Base-by-base conservation (phyloP, 768 basidiomycete species). In the Mycena galopus region DNA sequence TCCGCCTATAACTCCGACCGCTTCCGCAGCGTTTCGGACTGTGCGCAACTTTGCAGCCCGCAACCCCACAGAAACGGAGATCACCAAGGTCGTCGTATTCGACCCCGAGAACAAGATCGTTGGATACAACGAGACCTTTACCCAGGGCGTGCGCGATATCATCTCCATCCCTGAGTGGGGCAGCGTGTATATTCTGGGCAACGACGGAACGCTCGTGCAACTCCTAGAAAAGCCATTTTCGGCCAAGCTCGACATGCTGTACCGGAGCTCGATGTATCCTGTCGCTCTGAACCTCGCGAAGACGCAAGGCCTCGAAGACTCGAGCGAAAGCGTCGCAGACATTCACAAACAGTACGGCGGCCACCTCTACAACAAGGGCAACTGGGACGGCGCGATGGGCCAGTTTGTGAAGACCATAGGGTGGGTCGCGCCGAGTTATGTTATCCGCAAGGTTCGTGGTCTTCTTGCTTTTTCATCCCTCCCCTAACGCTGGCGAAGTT, bases 381-480 rank as follows among this genome's bases (percentile, higher is more conserved):
- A 98, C 77, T 97, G 93, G 76, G 98, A 99, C 71, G 93, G 91
- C 7, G 93, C 97, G 0, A 97, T 98, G 94, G 88, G 90, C 39
- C 96, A 98, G 79, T 99, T 94, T 79, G 84, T 98, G 32, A 89
- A 94, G 78, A 99, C 98, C 0, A 92, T 99, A 23, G 95, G 97
- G 0, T 86, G 91, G 57, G 84, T 98, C 0, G 94, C 96, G 72
- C 95, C 97, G 0, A 98, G 96, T 78, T 98, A 98, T 82, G 96
- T 99, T 37, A 96, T 99, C 61, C 91, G 98, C 76, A 99, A 98
- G 89, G 97, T 96, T 47, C 11, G 10, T 27, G 23, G 59, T 61
- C 25, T 4, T 4, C 53, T 27, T 53, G 7, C 25, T 30, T 55
- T 39, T 25, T 8, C 29, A 23, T 57, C 21, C 25, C 4, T 23